These are phyloP conservation scores for Ganoderma resinaceum DNA, from an alignment of 1,284 basidiomycete genomes.

Conservation along the genomic window DNA sequence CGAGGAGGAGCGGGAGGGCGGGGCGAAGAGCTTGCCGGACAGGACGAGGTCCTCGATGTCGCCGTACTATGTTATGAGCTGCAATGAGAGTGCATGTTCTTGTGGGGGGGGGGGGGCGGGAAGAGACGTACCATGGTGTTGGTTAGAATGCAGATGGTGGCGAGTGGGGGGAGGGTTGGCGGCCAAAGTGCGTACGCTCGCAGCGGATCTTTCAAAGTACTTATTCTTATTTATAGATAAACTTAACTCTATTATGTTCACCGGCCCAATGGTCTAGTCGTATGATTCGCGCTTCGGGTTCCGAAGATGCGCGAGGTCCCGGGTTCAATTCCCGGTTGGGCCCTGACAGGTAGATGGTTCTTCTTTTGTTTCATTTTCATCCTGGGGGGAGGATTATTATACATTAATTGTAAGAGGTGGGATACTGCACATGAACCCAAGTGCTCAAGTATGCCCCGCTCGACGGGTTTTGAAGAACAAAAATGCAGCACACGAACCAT, in stretches of 20 bases:
- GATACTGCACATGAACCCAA: neutral
- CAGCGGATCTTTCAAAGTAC: too few relatives aligned
- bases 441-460: neutral
- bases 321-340: slow-evolving; percentile 30
- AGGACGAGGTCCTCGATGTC: slow-evolving; percentile 76
- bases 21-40: slow-evolving; percentile 78
- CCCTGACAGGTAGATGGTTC: neutral
- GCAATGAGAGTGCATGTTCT: neutral
- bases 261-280: slow-evolving; percentile 29
- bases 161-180: neutral
- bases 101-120: neutral
- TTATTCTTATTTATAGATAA: too few relatives aligned
- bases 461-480: too few relatives aligned
- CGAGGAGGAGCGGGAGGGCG: slow-evolving; percentile 48
- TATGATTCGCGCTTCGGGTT: slow-evolving; percentile 30
- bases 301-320: slow-evolving; percentile 25
- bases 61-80: too few relatives aligned
- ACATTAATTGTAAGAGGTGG: neutral
- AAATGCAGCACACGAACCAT: neutral
- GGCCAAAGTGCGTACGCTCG: neutral
- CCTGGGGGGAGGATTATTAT: too few relatives aligned
- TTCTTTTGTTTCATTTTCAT: too few relatives aligned
- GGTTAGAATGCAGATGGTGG: neutral
- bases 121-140: neutral
- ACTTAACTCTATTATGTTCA: too few relatives aligned